Base-by-base conservation (phyloP, 768 basidiomycete species). In the Mycena galopus region DNA sequence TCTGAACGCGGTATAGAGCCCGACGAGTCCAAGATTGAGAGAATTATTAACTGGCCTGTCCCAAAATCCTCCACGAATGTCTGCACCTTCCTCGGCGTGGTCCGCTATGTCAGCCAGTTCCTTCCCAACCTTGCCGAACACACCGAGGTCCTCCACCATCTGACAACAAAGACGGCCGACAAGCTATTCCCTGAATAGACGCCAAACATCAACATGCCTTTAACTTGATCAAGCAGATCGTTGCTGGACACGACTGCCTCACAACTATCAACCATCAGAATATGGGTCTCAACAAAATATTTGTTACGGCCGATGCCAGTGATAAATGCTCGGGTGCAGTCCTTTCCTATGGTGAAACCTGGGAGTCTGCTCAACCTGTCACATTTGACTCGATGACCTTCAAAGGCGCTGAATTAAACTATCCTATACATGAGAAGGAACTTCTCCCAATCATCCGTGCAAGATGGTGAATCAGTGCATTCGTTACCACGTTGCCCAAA, bases 401-500 rank as follows among this genome's bases (percentile, higher is more conserved):
- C 27, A 62, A 62, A 39, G 42, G 42, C 1, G 35, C 60, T 2
- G 60, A 62, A 12, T 27, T 62, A 7, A 62, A 62, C 19, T 62
- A 62, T n/a, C 60, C 60, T 0, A 30, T 62, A 1, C 60, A 62
- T 21, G 60, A 62, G n/a, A 62, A 62, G n/a, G 60, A 62, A 47
- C 16, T 62, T 8, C 19, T 62, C 39, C 42, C 60, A 2, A 62
- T 62, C 4, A 62, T 62, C 25, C 39, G 42, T 21, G 60, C n/a
- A 69, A 69, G n/a, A 81, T 76, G 0, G 51, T 81, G 0, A 75
- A 73, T 56, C 79, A 81, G 35, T 29, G 44, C 10, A n/a, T 80
- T 0, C 44, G 75, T 16, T 77, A 71, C 37, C 68, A 71, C 42
- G 77, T 80, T 0, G 65, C 62, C 0, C 51, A 63, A 5, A 77